Evolutionary conservation across 1,139 yeast species (phyloP), one percentile per base, ranked within the genome.

Genomic region (Pichia sp.): DNA sequence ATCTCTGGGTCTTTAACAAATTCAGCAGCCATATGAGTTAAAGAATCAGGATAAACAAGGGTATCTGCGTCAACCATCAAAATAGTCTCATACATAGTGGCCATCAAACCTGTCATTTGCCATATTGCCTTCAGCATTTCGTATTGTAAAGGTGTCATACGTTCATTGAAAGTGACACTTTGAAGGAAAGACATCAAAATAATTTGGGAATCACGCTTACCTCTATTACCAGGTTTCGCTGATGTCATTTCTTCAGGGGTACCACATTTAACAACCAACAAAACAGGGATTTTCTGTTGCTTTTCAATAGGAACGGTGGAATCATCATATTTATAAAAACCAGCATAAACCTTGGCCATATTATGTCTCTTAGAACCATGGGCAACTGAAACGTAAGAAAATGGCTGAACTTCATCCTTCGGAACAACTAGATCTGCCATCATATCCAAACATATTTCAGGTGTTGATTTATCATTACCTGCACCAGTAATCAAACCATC

Each of bases 51-150:
- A 70, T 78, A 90, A 3, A 92, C 92, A 67, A 84, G 85, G 0
- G 98, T 92, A 73, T 93, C 99, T 1, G 99, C 99, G 75, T 93
- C 99, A 34, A 93, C 97, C 97, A 93, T 92, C 47, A 93, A 74
- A 43, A 88, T 84, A 49, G 86, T 75, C 69, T 93, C 98, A 70
- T 90, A 93, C 68, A 83, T 79, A 54, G 87, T 93, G 0, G 97
- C 85, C 81, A 92, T 87, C 44, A 90, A 74, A 3, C 98, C 98
- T 0, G 97, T 90, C 10, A 90, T 75, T 62, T 83, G 80, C 92
- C 96, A 90, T 29, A 93, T 87, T 54, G 83, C 82, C 58, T 80
- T 79, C 65, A 90, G 75, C 64, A 93, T 76, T 67, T 88, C 96
- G 66, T 81, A 90, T 64, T 93, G 98, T 58, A 93, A 80, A 64